These are phyloP conservation scores for Cylindrodendrum hubeiense DNA, from an alignment of 2,329 filamentous ascomycete genomes.

Conservation along the genomic window DNA sequence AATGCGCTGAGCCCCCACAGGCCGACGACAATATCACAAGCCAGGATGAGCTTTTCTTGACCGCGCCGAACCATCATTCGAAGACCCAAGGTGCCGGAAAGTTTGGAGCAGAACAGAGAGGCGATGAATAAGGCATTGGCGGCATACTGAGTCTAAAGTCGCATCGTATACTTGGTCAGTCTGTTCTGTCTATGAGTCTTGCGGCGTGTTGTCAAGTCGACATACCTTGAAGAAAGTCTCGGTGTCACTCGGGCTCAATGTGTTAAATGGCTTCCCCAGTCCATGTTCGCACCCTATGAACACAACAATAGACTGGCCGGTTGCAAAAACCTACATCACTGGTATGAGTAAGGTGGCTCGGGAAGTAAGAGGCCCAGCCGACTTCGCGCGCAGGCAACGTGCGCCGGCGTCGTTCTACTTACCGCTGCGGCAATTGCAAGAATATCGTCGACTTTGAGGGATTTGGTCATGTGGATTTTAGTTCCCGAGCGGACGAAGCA, in stretches of 20 bases:
- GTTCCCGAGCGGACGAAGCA: constrained; percentile 43
- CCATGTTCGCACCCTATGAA: constrained; percentile 40
- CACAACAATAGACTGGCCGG: constrained; percentile 37
- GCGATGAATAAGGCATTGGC: constrained; percentile 41
- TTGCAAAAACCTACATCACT: constrained; percentile 32
- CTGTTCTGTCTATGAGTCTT: neutral
- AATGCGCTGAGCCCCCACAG: constrained; percentile 42
- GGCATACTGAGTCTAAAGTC: constrained; percentile 42
- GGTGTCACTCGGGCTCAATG: constrained; percentile 24
- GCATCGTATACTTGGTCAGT: constrained; percentile 6
- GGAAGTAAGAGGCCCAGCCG: neutral
- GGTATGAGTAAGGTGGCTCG: neutral
- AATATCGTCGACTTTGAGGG: constrained; percentile 41
- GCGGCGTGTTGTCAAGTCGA: neutral
- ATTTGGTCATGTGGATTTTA: constrained; percentile 47
- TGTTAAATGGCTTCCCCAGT: constrained; percentile 36
- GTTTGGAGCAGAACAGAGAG: constrained; percentile 42
- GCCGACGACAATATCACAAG: constrained; percentile 33
- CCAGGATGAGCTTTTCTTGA: constrained; percentile 37
- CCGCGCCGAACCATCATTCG: constrained; percentile 39
- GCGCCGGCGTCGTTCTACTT: constrained; percentile 2
- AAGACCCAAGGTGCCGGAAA: constrained; percentile 43
- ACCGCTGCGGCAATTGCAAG: constrained; percentile 43
- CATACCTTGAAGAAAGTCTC: constrained; percentile 44
- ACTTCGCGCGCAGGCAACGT: too few species aligned